Conservation (phyloP, 108 stramenopile genomes). For the Fragilaria radians region DNA sequence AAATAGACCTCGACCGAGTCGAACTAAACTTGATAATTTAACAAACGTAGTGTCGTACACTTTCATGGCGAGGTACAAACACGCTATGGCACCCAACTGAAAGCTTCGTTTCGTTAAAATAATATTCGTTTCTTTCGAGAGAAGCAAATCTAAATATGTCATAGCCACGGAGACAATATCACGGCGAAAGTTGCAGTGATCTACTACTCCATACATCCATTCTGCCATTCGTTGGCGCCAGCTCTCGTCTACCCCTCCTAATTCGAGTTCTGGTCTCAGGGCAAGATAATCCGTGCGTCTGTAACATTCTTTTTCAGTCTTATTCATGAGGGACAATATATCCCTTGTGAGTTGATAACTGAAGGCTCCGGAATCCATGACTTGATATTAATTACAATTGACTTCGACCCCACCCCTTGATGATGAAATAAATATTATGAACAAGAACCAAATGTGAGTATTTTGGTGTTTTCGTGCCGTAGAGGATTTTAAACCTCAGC, state of each 20-base stretch:
- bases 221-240: constrained; percentile 61
- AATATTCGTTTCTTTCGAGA: constrained; percentile 20
- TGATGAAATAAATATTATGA: neutral
- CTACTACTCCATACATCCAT: constrained; percentile 77
- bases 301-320: neutral
- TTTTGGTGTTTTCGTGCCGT: too few relatives aligned
- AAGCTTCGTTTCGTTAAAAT: constrained; percentile 36
- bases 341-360: neutral
- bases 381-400: neutral
- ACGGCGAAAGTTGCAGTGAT: constrained; percentile 49
- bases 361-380: neutral
- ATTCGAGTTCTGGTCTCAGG: neutral
- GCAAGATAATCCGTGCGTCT: constrained; percentile 1
- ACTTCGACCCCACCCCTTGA: neutral
- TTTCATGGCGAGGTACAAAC: constrained; percentile 69
- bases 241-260: constrained; percentile 31
- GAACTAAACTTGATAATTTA: constrained; percentile 52
- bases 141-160: constrained; percentile 49
- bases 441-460: too few relatives aligned
- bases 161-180: constrained; percentile 57
- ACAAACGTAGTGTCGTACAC: constrained; percentile 53
- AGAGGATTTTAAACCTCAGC: neutral
- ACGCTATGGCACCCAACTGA: constrained; percentile 69
- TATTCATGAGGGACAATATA: neutral
- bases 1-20: constrained; percentile 49